Evolutionary conservation across 2,329 filamentous ascomycete genomes (phyloP).

Genomic region (Diaporthe ampelina): DNA sequence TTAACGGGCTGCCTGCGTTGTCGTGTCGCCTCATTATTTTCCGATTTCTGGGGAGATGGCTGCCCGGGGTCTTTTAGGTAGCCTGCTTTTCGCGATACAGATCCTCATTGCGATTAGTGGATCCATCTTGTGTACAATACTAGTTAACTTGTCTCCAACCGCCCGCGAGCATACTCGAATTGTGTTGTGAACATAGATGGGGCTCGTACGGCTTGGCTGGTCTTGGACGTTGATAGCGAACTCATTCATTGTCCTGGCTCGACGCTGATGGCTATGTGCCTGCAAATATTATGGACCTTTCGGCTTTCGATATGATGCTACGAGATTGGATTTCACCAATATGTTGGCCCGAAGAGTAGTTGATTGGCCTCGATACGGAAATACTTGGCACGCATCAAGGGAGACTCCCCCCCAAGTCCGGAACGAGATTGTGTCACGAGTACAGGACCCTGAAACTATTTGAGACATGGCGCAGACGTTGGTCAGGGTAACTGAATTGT

Average conservation of each 20-base stretch:
- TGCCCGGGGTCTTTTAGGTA: conserved; percentile 36
- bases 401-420: not conserved
- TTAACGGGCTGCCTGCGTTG: conserved; percentile 41
- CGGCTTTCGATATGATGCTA: not conserved
- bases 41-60: conserved; percentile 26
- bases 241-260: not conserved
- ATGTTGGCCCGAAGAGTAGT: not conserved
- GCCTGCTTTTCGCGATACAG: conserved; percentile 37
- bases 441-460: conserved; percentile 16
- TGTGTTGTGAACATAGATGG: not conserved
- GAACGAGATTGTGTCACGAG: conserved; percentile 2
- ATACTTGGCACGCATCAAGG: not conserved
- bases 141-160: conserved; percentile 40
- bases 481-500: conserved; percentile 2
- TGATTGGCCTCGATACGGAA: not conserved
- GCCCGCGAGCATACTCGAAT: not conserved
- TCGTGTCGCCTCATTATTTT: conserved; percentile 38
- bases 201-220: not conserved
- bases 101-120: conserved; percentile 37
- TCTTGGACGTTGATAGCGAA: not conserved
- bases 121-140: conserved; percentile 42
- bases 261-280: not conserved
- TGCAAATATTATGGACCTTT: not conserved
- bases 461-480: conserved; percentile 20
- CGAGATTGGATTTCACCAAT: not conserved